phyloP scores from a whole-genome alignment of 805 yeast genomes.

The Candida vartiovaarae region DNA sequence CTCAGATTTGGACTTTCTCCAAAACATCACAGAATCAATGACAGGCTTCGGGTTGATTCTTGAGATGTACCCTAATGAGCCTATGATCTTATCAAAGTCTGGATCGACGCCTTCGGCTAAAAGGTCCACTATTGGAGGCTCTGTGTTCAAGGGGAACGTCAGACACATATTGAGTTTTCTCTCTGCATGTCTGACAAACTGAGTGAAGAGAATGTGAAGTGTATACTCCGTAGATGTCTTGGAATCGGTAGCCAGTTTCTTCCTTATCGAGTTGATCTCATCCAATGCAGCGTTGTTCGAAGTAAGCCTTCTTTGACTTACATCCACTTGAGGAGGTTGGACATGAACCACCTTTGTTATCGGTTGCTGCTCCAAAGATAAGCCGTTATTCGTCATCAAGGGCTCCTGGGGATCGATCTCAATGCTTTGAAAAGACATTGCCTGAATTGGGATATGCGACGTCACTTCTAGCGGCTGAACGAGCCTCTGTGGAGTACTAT shows the following conservation, averaged over 20 bases:
- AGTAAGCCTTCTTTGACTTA: constrained; percentile 7
- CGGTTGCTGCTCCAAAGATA: not conserved
- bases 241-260: constrained; percentile 42
- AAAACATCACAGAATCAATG: constrained; percentile 95
- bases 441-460: not conserved
- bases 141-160: constrained; percentile 54
- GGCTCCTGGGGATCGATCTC: constrained; percentile 14
- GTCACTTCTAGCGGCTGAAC: not conserved
- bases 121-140: constrained; percentile 73
- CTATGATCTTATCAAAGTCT: constrained; percentile 77
- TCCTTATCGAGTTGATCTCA: constrained; percentile 25
- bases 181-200: constrained; percentile 92
- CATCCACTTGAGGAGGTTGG: constrained; percentile 1
- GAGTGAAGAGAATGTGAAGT: constrained; percentile 87
- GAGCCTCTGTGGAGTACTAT: not conserved
- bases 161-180: constrained; percentile 71
- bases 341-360: not conserved
- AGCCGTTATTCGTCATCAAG: not conserved
- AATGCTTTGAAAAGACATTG: constrained; percentile 10
- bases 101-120: constrained; percentile 84
- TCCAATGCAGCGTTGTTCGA: constrained; percentile 17
- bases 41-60: constrained; percentile 89
- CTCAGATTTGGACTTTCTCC: constrained; percentile 93
- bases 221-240: constrained; percentile 86
- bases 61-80: constrained; percentile 86